Evolutionary conservation across 345 rosid species (phyloP), one percentile per base, ranked within the genome.

Genomic region (Angophora floribunda): DNA sequence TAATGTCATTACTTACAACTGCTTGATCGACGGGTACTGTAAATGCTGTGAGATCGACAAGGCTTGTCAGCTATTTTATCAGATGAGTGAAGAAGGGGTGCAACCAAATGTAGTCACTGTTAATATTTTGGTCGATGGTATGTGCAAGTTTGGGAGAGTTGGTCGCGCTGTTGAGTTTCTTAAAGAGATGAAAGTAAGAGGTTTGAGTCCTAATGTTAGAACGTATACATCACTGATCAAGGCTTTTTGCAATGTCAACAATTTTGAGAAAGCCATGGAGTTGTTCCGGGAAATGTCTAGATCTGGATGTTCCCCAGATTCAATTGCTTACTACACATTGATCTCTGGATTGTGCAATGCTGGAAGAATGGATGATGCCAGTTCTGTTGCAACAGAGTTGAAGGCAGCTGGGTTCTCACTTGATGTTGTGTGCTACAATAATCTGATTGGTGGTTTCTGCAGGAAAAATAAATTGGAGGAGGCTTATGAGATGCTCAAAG

Each of bases 11-110:
- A 96, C 98, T 45, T 95, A 96, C 90, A 97, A 93, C 91, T 91
- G 95, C 89, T 93, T 97, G 95, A 93, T 96, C 47, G 91, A 92
- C 88, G 97, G 97, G 82, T 96, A 92, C 51, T 97, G 97, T 91
- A 96, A 89, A 92, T 93, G 91, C 24, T 96, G 96, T 59, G 93
- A 92, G 89, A 90, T 96, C 84, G 96, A 95, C 88, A 94, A 88
- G 79, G 98, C 95, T 6, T 61, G 70, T 86, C 93, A 92, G 89
- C 90, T 94, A 87, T 93, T 95, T 80, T 89, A 93, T 88, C 92
- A 89, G 92, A 96, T 96, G 99, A 89, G 91, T 49, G 90, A 91
- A 21, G 95, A 91, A 11, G 92, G 92, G 86, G 86, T 94, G 75
- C 61, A 87, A 15, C 96, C 97, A 7, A 92, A 94, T 88, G 94